Conservation (phyloP, 768 basidiomycete genomes). For the Lanmaoa rubissima region DNA sequence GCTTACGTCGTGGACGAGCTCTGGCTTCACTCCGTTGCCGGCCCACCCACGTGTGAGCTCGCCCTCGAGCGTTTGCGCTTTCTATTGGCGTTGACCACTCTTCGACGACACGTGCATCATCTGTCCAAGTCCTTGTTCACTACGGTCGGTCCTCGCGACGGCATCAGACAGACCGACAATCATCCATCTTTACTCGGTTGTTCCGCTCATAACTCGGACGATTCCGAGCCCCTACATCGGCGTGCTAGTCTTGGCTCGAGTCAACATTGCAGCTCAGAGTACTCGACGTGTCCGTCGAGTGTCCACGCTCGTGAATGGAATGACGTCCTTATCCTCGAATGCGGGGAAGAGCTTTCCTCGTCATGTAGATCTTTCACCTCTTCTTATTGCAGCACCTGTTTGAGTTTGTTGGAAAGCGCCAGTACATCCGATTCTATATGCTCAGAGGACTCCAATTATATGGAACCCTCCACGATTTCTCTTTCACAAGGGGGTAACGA, state of each 20-base stretch:
- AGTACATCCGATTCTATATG: slow-evolving; percentile 5
- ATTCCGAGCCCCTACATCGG: neutral
- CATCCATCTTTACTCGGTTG: neutral
- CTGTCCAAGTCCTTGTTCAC: slow-evolving; percentile 17
- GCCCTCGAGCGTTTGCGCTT: slow-evolving; percentile 21
- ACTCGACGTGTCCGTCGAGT: slow-evolving; percentile 26
- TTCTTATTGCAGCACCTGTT: slow-evolving; percentile 27
- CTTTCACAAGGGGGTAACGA: neutral
- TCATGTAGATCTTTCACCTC: slow-evolving; percentile 7
- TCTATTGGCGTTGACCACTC: slow-evolving; percentile 14
- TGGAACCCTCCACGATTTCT: slow-evolving; percentile 9
- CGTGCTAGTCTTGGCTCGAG: slow-evolving; percentile 7
- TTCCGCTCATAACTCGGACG: neutral
- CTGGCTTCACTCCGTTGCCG: slow-evolving; percentile 1
- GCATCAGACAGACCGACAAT: neutral
- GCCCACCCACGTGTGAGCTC: slow-evolving; percentile 5
- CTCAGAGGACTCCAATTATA: slow-evolving; percentile 4
- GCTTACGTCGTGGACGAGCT: slow-evolving; percentile 25
- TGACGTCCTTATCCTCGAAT: neutral
- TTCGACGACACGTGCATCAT: slow-evolving; percentile 20
- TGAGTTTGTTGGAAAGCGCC: slow-evolving; percentile 6
- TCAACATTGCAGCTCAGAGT: slow-evolving; percentile 16
- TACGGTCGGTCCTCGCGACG: neutral
- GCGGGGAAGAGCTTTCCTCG: neutral
- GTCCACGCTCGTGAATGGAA: neutral